Conservation (phyloP, 1,284 basidiomycete species). For the Phlebopus sp. region DNA sequence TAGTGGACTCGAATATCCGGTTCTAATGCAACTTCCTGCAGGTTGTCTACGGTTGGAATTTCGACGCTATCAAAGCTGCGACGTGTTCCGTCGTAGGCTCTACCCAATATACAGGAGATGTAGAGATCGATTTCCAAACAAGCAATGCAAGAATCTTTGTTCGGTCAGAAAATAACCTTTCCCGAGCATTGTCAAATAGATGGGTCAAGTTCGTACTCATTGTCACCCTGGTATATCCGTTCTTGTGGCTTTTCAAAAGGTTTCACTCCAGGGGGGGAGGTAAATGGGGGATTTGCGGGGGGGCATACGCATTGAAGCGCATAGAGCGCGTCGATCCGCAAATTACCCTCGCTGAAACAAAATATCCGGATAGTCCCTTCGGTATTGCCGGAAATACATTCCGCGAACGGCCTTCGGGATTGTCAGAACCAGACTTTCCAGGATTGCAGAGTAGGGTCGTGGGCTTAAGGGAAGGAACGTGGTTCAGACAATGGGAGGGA, state of each 20-base stretch:
- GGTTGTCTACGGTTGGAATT: slow-evolving; percentile 71
- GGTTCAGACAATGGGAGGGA: slow-evolving; percentile 75
- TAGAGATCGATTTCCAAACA: slow-evolving; percentile 49
- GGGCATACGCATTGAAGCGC: slow-evolving; percentile 61
- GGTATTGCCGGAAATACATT: slow-evolving; percentile 22
- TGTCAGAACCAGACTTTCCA: slow-evolving; percentile 13
- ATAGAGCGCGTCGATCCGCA: slow-evolving; percentile 35
- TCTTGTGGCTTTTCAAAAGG: slow-evolving; percentile 71
- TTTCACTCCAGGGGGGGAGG: slow-evolving; percentile 62
- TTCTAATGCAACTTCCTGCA: slow-evolving; percentile 20
- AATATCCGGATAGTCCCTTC: slow-evolving; percentile 14
- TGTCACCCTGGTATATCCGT: slow-evolving; percentile 64
- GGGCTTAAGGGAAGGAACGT: slow-evolving; percentile 69
- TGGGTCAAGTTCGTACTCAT: slow-evolving; percentile 66
- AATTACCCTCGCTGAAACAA: slow-evolving; percentile 16
- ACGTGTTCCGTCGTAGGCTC: slow-evolving; percentile 50
- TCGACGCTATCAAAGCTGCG: slow-evolving; percentile 50
- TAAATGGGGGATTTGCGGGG: slow-evolving; percentile 65
- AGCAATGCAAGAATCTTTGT: slow-evolving; percentile 49
- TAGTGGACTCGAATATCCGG: background rate
- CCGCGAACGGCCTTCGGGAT: slow-evolving; percentile 14
- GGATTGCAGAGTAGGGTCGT: slow-evolving; percentile 37
- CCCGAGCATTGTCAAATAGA: slow-evolving; percentile 57
- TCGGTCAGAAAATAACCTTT: slow-evolving; percentile 58
- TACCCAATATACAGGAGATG: slow-evolving; percentile 50